phyloP scores from a whole-genome alignment of 2,329 filamentous ascomycete species.

The Colletotrichum australisinense region DNA sequence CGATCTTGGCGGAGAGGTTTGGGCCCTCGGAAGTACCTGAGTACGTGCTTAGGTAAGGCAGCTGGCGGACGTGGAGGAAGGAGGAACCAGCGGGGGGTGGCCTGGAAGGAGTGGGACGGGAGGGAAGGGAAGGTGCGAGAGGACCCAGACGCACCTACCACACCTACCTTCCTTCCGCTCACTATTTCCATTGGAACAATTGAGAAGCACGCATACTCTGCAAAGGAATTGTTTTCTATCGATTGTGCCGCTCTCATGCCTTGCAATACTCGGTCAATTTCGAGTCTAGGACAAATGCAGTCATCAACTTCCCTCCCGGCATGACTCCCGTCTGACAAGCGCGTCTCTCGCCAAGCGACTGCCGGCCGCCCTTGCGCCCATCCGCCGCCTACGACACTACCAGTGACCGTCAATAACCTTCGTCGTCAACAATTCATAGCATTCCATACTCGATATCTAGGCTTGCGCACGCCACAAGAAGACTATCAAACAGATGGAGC shows the following conservation, averaged over 20 bases:
- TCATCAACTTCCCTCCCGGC: neutral
- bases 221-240: neutral
- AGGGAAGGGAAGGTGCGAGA: neutral
- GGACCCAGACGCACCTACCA: neutral
- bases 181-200: no score
- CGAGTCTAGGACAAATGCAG: neutral
- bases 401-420: neutral
- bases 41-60: neutral
- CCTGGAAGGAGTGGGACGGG: neutral
- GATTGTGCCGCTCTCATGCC: neutral
- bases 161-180: no score
- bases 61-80: neutral
- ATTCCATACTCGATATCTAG: neutral
- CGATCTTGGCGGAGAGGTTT: conserved; percentile 24
- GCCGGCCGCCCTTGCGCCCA: neutral
- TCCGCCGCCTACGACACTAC: neutral
- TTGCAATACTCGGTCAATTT: neutral
- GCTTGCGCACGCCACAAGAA: neutral
- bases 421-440: neutral
- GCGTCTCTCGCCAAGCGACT: conserved; percentile 6
- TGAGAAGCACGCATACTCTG: no score
- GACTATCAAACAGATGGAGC: neutral
- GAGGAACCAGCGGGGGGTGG: neutral
- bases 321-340: neutral
- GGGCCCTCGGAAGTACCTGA: neutral